These are phyloP conservation scores for sweet orange (Citrus sinensis) DNA, from an alignment of 345 rosid species.

Conservation along the genomic window DNA sequence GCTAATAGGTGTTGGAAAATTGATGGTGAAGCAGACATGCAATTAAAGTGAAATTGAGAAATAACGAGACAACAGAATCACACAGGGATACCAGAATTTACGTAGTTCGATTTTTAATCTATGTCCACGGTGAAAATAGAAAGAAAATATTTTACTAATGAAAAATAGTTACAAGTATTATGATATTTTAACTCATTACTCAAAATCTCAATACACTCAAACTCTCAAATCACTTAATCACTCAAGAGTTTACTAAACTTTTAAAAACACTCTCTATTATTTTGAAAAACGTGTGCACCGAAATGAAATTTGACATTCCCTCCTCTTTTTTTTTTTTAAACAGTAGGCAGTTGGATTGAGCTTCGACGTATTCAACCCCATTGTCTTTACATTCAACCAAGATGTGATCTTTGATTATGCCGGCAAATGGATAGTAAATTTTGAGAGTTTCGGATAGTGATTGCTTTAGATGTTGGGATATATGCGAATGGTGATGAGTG, in stretches of 20 bases:
- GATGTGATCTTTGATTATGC: neutral
- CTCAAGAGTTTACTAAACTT: too few species aligned
- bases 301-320: too few species aligned
- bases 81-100: accelerated
- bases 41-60: too few species aligned
- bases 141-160: too few species aligned
- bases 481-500: neutral
- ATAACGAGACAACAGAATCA: accelerated
- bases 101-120: accelerated
- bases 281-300: too few species aligned
- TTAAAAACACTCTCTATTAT: too few species aligned
- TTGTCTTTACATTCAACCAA: neutral
- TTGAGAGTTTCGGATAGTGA: neutral
- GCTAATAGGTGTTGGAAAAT: neutral
- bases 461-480: neutral
- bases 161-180: accelerated
- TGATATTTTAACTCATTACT: accelerated
- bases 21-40: accelerated
- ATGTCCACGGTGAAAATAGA: accelerated
- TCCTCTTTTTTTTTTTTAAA: neutral
- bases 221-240: too few species aligned
- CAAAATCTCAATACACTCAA: accelerated
- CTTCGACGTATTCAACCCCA: constrained; percentile 24
- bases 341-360: constrained; percentile 26
- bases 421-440: neutral